Conservation (phyloP, 2,329 filamentous ascomycete genomes). For the Epicoccum sorghinum region DNA sequence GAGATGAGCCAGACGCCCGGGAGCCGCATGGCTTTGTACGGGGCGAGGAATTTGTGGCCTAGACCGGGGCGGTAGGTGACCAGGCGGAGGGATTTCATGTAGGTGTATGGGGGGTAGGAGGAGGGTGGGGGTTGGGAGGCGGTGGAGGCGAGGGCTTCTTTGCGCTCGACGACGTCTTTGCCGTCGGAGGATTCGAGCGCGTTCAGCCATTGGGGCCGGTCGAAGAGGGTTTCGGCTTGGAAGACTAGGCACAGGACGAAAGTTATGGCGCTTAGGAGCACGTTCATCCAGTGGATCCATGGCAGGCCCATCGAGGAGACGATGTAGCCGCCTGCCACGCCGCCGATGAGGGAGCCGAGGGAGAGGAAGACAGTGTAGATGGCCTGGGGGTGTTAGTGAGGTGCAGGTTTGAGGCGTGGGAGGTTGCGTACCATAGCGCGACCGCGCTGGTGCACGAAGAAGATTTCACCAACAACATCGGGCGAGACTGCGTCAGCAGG, state of each 20-base stretch:
- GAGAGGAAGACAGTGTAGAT: slow-evolving; percentile 51
- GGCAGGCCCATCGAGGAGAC: slow-evolving; percentile 39
- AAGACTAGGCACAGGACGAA: slow-evolving; percentile 46
- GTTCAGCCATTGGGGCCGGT: slow-evolving; percentile 32
- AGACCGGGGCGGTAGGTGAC: slow-evolving; percentile 45
- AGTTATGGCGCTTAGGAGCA: slow-evolving; percentile 42
- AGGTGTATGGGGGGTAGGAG: slow-evolving; percentile 39
- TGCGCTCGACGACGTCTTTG: slow-evolving; percentile 23
- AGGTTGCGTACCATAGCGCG: slow-evolving; percentile 44
- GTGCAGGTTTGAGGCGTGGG: too few relatives aligned
- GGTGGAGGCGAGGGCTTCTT: slow-evolving; percentile 19
- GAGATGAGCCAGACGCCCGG: slow-evolving; percentile 53
- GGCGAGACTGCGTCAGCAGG: slow-evolving; percentile 50
- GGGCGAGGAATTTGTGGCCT: slow-evolving; percentile 43
- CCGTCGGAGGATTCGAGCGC: slow-evolving; percentile 21
- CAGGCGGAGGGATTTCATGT: slow-evolving; percentile 45
- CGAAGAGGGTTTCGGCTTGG: slow-evolving; percentile 50
- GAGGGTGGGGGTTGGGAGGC: slow-evolving; percentile 10
- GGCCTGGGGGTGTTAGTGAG: slow-evolving; percentile 32
- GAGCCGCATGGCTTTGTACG: slow-evolving; percentile 46
- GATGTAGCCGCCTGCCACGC: slow-evolving; percentile 51
- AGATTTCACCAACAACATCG: slow-evolving; percentile 50
- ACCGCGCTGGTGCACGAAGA: slow-evolving; percentile 52
- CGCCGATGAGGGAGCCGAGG: slow-evolving; percentile 47
- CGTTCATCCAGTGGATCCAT: slow-evolving; percentile 52